Base-by-base conservation (phyloP, 345 rosid species). In the Salix purpurea region DNA sequence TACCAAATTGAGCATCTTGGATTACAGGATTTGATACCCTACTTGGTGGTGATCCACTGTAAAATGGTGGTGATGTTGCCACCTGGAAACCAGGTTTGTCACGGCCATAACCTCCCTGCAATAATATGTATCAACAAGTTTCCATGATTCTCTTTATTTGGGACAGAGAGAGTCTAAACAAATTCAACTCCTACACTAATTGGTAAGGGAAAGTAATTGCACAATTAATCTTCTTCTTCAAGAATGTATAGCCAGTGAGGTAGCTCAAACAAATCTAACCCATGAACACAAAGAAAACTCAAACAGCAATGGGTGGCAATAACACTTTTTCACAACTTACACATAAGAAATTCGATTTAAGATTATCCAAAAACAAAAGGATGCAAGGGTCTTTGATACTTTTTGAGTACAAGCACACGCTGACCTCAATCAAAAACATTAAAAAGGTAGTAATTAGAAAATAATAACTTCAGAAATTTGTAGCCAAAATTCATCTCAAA, bases 31-130 rank as follows among this genome's bases (percentile, higher is more conserved):
- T 93, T 1, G 91, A 62, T 77, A 91, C 82, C 79, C 94, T 84
- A 28, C 84, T 83, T 2, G 97, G 96, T 10, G 97, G 96, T 30
- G 97, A 91, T 65, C 96, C 97, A 1, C 82, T 71, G 61, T 87
- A 91, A 84, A 76, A 93, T 2, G 96, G 96, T 0, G 94, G 90
- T 8, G 96, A 89, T 64, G 88, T 87, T 37, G 86, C 85, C 71
- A 79, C 78, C 64, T 69, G 82, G 52, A 78, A 78, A 15, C 72
- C 40, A 15, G 78, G 28, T 72, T 46, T 82, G 42, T 83, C 89
- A 21, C 58, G 76, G 26, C 79, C 88, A 80, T 78, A 79, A 36
- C 85, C 86, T 69, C 88, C 91, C 94, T 92, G 82, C 18, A 76
- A 40, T 61, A 54, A 75, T 64, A 21, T n/a, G 6, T 61, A 30